Evolutionary conservation across 768 basidiomycete genomes (phyloP).

Genomic region (Pluteus cervinus): DNA sequence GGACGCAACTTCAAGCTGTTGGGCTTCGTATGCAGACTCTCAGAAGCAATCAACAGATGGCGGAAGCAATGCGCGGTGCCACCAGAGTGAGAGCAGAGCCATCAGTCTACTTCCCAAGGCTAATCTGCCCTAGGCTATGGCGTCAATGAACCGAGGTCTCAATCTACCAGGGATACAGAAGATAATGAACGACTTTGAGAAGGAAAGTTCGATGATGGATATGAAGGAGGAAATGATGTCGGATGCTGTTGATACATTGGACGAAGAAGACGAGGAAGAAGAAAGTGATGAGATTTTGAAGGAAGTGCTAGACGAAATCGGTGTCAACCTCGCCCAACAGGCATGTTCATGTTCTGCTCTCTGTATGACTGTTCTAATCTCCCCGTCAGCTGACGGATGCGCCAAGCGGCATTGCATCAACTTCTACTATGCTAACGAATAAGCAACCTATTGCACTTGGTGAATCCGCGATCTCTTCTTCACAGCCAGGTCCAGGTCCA

Average conservation of each 20-base stretch:
- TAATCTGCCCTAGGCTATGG: conserved; percentile 74
- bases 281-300: conserved; percentile 94
- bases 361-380: conserved; percentile 8
- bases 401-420: conserved; percentile 63
- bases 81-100: conserved; percentile 63
- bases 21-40: conserved; percentile 93
- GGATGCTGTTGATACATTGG: conserved; percentile 94
- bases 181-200: conserved; percentile 98
- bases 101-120: conserved; percentile 3
- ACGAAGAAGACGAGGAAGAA: conserved; percentile 94
- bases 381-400: conserved; percentile 69
- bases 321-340: conserved; percentile 84
- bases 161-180: conserved; percentile 92
- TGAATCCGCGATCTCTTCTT: conserved; percentile 43
- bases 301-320: conserved; percentile 96
- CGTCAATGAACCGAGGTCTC: conserved; percentile 92
- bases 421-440: conserved; percentile 53
- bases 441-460: conserved; percentile 85
- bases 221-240: conserved; percentile 99
- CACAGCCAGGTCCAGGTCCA: conserved; percentile 17
- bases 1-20: conserved; percentile 95
- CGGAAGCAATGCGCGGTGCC: conserved; percentile 97
- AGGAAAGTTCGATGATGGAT: conserved; percentile 97
- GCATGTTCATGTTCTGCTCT: conserved; percentile 26
- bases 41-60: conserved; percentile 98